A percentile compares a stretch with the other conserved stretches of the same genome.
These are phyloP conservation scores for Ceriops decandra DNA, from an alignment of 345 rosid species.

Conservation along the genomic window DNA sequence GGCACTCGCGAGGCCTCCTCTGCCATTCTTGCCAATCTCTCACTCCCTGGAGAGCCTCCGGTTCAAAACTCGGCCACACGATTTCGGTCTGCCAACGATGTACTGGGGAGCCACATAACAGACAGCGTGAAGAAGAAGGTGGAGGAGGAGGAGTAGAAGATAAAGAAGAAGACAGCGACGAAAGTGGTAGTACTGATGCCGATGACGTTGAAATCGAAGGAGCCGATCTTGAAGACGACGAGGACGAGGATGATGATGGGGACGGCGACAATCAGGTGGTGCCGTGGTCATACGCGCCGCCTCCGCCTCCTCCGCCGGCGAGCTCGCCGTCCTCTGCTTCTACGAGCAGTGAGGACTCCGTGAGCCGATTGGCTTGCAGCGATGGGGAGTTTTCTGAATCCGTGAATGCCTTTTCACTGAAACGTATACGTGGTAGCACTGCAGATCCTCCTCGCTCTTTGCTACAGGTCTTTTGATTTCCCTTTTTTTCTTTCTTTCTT, in stretches of 20 bases:
- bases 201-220: conserved; percentile 8
- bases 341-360: conserved; percentile 33
- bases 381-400: conserved; percentile 10
- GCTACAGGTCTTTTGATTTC: not conserved
- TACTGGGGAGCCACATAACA: not conserved
- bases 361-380: not conserved
- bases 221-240: conserved; percentile 13
- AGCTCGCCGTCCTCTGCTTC: conserved; percentile 31
- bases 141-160: conserved; percentile 18
- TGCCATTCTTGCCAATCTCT: conserved; percentile 48
- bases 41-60: conserved; percentile 66
- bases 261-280: conserved; percentile 59
- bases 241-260: conserved; percentile 20
- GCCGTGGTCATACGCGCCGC: conserved; percentile 38
- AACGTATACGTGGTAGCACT: not conserved
- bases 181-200: not conserved
- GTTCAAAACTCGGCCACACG: conserved; percentile 48
- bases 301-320: conserved; percentile 24
- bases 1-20: conserved; percentile 52
- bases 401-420: conserved; percentile 3
- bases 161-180: not conserved
- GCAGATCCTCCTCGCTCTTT: conserved; percentile 36
- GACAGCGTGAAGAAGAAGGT: conserved; percentile 11
- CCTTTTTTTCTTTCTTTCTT: not conserved
- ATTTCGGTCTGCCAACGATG: conserved; percentile 53